Conservation (phyloP, 352 stramenopile genomes). For the Pythium rishiriense region DNA sequence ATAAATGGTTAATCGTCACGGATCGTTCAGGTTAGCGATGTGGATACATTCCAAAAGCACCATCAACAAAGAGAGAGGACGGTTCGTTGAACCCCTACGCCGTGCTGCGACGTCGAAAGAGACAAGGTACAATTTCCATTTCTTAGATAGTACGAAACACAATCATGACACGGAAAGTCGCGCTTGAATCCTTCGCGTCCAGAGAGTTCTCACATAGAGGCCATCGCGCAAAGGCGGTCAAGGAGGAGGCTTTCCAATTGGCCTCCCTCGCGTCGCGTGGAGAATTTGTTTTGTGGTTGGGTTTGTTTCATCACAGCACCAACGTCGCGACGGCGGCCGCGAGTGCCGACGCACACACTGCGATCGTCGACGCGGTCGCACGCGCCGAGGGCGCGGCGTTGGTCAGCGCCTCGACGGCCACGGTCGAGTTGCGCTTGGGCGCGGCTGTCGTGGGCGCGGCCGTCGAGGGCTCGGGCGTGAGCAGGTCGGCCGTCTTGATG, state of each 20-base stretch:
- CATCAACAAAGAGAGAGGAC: too few relatives aligned
- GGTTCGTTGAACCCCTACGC: too few relatives aligned
- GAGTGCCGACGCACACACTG: conserved; percentile 5
- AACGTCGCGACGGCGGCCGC: conserved; percentile 14
- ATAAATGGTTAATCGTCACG: too few relatives aligned
- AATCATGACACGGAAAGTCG: too few relatives aligned
- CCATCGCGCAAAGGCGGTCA: too few relatives aligned
- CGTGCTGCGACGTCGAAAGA: too few relatives aligned
- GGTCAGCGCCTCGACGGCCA: conserved; percentile 23
- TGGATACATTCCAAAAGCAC: too few relatives aligned
- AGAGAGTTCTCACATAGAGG: not conserved
- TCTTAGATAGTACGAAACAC: conserved; percentile 1
- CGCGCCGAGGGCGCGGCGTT: conserved; percentile 7
- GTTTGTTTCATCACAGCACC: conserved; percentile 1
- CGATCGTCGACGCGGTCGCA: conserved; percentile 1
- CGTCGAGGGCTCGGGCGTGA: conserved; percentile 1
- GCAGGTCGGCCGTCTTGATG: conserved; percentile 1
- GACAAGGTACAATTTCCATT: conserved; percentile 1
- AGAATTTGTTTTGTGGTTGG: too few relatives aligned
- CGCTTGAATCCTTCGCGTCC: not conserved
- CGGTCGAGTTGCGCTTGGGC: conserved; percentile 25
- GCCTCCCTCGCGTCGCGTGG: not conserved
- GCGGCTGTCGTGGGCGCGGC: not conserved
- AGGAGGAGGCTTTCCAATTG: not conserved
- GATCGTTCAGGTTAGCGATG: too few relatives aligned